These are phyloP conservation scores for Allium sativum DNA, from an alignment of 106 monocot species.

Conservation along the genomic window DNA sequence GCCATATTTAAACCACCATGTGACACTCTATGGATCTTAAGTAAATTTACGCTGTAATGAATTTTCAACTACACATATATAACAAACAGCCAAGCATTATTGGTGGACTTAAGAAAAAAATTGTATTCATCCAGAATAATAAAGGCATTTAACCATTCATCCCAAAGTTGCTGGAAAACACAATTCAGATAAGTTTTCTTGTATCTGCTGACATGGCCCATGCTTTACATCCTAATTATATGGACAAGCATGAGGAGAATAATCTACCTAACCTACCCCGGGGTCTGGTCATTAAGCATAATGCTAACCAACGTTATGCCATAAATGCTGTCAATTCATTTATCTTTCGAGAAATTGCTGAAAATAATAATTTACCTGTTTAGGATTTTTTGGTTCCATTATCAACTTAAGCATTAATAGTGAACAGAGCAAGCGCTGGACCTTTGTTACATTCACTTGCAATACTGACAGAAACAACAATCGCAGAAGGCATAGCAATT, in stretches of 20 bases:
- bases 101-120: slow-evolving; percentile 78
- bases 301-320: slow-evolving; percentile 95
- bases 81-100: slow-evolving; percentile 87
- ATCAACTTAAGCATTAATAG: no score
- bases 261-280: slow-evolving; percentile 91
- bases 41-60: no score
- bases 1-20: no score
- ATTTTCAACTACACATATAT: slow-evolving; percentile 94
- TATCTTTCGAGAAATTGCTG: slow-evolving; percentile 91
- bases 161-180: slow-evolving; percentile 73
- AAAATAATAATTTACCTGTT: no score
- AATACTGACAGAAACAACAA: no score
- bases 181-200: slow-evolving; percentile 87
- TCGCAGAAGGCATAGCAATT: no score
- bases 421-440: no score
- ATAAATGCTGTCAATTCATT: slow-evolving; percentile 84
- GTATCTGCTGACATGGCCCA: slow-evolving; percentile 99
- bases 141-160: slow-evolving; percentile 56
- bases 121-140: slow-evolving; percentile 87
- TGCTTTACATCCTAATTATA: slow-evolving; percentile 94
- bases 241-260: slow-evolving; percentile 98
- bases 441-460: no score
- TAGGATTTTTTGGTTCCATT: no score
- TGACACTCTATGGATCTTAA: no score
- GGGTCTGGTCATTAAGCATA: slow-evolving; percentile 95